phyloP scores from a whole-genome alignment of 2,329 filamentous ascomycete genomes.

The Coniochaeta sp. region DNA sequence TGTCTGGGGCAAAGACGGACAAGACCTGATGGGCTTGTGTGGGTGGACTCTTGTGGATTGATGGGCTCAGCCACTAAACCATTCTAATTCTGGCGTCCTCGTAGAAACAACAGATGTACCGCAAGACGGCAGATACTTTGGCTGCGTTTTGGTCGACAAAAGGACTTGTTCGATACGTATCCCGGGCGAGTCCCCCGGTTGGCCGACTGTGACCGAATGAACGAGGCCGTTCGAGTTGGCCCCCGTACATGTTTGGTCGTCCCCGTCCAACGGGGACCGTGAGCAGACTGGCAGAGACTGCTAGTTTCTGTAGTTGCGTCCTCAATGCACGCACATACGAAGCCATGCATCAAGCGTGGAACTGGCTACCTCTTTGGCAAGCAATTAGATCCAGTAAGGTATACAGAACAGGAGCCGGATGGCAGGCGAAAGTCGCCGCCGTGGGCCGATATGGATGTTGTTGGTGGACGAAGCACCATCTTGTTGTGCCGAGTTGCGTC shows the following conservation, averaged over 20 bases:
- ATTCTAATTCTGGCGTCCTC: conserved; percentile 29
- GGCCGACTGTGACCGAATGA: not conserved
- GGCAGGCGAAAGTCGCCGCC: too few species aligned
- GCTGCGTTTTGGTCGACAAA: conserved; percentile 1
- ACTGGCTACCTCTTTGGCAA: not conserved
- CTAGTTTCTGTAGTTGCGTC: not conserved
- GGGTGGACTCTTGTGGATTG: conserved; percentile 14
- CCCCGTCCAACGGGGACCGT: not conserved
- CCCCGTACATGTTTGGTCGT: not conserved
- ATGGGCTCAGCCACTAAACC: conserved; percentile 26
- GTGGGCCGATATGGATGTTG: too few species aligned
- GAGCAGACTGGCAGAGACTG: not conserved
- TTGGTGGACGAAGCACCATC: too few species aligned
- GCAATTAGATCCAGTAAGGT: not conserved
- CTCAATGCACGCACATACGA: not conserved
- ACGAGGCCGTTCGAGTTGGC: not conserved
- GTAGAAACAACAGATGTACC: conserved; percentile 13
- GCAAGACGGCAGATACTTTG: conserved; percentile 10
- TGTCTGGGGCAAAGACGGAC: conserved; percentile 35
- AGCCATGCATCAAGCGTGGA: not conserved
- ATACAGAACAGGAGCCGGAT: not conserved
- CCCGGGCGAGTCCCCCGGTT: not conserved
- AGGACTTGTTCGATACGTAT: not conserved
- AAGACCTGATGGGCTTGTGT: conserved; percentile 31
- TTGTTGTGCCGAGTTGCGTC: not conserved